Evolutionary conservation across 176 grass and related monocot species (phyloP).

Genomic region (Eragrostis curvula): DNA sequence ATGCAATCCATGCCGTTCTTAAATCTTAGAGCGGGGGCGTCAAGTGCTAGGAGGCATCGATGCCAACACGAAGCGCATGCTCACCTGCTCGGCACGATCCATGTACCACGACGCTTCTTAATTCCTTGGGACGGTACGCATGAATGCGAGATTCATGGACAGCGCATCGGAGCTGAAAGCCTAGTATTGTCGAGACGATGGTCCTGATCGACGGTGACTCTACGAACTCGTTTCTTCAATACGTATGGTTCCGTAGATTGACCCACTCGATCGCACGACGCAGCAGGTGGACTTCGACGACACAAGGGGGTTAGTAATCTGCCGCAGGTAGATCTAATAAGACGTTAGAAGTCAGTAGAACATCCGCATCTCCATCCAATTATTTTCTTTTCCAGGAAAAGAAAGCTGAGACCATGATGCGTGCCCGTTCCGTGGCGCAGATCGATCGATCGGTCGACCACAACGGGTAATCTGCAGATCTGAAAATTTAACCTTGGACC

Average conservation of each 20-base stretch:
- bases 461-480: neutral
- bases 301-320: neutral
- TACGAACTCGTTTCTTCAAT: neutral
- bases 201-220: slow-evolving; percentile 30
- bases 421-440: neutral
- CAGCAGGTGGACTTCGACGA: neutral
- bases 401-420: neutral
- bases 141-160: slow-evolving; percentile 32
- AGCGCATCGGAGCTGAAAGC: neutral
- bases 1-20: neutral
- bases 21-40: neutral
- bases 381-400: neutral
- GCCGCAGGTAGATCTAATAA: neutral
- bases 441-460: neutral
- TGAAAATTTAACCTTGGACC: neutral
- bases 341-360: neutral
- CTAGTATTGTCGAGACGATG: slow-evolving; percentile 15
- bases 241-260: neutral
- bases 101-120: neutral
- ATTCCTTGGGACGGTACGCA: neutral
- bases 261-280: neutral
- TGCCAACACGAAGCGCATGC: neutral
- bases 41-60: neutral
- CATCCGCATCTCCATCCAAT: neutral
- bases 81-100: neutral